Percentiles rank a stretch among this genome's conserved stretches.
phyloP scores from a whole-genome alignment of 1,284 basidiomycete genomes.

The Pterulicium gracile region DNA sequence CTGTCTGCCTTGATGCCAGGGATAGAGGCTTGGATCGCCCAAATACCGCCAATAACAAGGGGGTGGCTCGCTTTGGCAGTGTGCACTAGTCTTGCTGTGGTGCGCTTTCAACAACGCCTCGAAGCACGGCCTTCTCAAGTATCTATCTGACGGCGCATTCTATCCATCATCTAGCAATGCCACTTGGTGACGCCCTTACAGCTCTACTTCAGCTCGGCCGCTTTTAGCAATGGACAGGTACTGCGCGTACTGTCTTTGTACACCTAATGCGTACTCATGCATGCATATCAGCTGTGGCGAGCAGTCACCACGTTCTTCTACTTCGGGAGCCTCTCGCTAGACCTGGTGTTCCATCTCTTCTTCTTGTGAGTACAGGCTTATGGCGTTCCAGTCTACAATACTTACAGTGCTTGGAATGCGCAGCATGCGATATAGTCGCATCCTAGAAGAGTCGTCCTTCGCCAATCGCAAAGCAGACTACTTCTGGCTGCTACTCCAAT shows the following conservation, averaged over 20 bases:
- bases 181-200: constrained; percentile 83
- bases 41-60: constrained; percentile 85
- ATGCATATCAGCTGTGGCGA: constrained; percentile 79
- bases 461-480: constrained; percentile 87
- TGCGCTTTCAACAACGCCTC: constrained; percentile 30
- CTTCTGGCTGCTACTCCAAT: constrained; percentile 83
- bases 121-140: no score
- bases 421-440: constrained; percentile 92
- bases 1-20: constrained; percentile 55
- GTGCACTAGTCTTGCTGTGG: constrained; percentile 74
- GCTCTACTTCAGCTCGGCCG: constrained; percentile 83
- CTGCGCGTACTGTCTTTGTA: constrained; percentile 10
- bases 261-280: no score
- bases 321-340: constrained; percentile 89
- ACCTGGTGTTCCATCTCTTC: constrained; percentile 95
- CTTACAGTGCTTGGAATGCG: neutral
- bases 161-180: constrained; percentile 76
- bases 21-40: constrained; percentile 74
- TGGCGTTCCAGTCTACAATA: neutral
- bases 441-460: constrained; percentile 95
- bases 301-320: constrained; percentile 89
- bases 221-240: constrained; percentile 76
- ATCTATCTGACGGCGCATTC: no score
- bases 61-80: constrained; percentile 74
- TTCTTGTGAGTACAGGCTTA: constrained; percentile 77